Base-by-base conservation (phyloP, 2,329 filamentous ascomycete species). In the Nigrospora oryzae region DNA sequence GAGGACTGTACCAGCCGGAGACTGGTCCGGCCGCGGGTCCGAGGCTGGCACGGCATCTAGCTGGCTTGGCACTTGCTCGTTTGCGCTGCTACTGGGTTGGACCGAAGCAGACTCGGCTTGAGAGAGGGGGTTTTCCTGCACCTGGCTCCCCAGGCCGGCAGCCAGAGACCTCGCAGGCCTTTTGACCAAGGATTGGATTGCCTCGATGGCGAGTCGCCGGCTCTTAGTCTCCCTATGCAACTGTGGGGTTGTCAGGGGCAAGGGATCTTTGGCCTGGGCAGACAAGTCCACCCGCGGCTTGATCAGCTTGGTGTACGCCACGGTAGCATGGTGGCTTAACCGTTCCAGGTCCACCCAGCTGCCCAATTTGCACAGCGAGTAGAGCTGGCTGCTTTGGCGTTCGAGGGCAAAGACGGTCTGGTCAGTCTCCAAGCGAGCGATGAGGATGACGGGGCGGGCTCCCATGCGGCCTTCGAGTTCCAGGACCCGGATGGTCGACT, bases 311-410 rank as follows among this genome's bases (percentile, higher is more conserved):
- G 56, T 54, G 48, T 63, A 71, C 13, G 67, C 66, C 3, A 67
- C 71, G 0, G 74, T 77, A 35, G 79, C 76, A 35, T 69, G 61
- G 11, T 62, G 58, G 19, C 64, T 63, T 28, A 89, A 65, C 7
- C 70, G 64, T 33, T 74, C 69, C 42, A 84, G 58, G 49, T 81
- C 75, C 17, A 86, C 71, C 83, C 84, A 87, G 16, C 68, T 62
- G 2, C 79, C 83, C 37, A 93, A 66, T 54, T 77, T 81, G 61
- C 83, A 89, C 23, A 88, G 59, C 11, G 78, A 76, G 59, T 86
- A 90, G 4, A 84, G 67, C 1, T 74, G 74, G 39, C 66, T 62
- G 14, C 71, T 67, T 33, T 86, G 78, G 19, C 78, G 73, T 64
- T 90, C 86, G n/a, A 87, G 65, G 12, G 74, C 82, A 57, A 79